A percentile compares a stretch with the other conserved stretches of the same genome.
These are phyloP conservation scores for Phytophthora tentaculata DNA, from an alignment of 352 stramenopile species.

Conservation along the genomic window DNA sequence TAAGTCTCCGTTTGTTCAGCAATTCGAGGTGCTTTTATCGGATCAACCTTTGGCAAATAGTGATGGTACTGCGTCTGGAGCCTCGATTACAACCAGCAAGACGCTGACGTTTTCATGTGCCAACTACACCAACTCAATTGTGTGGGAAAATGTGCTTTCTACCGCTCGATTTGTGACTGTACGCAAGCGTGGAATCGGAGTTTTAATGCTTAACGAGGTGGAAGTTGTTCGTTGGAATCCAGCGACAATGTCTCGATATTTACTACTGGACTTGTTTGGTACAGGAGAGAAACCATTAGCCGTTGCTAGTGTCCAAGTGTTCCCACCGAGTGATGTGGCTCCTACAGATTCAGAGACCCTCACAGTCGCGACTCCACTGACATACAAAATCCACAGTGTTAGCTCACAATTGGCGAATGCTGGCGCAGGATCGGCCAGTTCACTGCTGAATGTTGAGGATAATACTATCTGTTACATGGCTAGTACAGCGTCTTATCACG, in stretches of 20 bases:
- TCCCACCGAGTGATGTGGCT: constrained; percentile 46
- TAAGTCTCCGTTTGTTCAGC: constrained; percentile 55
- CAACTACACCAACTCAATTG: constrained; percentile 36
- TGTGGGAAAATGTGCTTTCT: constrained; percentile 48
- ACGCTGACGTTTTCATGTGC: constrained; percentile 62
- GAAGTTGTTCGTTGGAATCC: constrained; percentile 71
- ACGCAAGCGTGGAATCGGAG: constrained; percentile 31
- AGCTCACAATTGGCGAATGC: constrained; percentile 54
- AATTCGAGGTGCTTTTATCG: constrained; percentile 59
- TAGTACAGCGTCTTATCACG: constrained; percentile 46
- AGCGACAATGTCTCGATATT: constrained; percentile 43
- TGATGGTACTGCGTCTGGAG: constrained; percentile 13
- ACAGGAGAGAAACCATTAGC: constrained; percentile 43
- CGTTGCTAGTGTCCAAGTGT: constrained; percentile 54
- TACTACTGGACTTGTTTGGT: constrained; percentile 61
- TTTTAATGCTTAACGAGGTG: constrained; percentile 79
- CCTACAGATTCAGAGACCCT: constrained; percentile 11
- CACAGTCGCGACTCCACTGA: constrained; percentile 38
- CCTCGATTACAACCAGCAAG: constrained; percentile 18
- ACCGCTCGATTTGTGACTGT: constrained; percentile 62
- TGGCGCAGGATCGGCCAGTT: constrained; percentile 47
- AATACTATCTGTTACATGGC: constrained; percentile 53
- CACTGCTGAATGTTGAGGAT: constrained; percentile 37
- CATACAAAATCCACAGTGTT: constrained; percentile 66
- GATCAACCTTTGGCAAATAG: constrained; percentile 28